phyloP scores from a whole-genome alignment of 177 flowering plant species.

The Vitis hybrid region DNA sequence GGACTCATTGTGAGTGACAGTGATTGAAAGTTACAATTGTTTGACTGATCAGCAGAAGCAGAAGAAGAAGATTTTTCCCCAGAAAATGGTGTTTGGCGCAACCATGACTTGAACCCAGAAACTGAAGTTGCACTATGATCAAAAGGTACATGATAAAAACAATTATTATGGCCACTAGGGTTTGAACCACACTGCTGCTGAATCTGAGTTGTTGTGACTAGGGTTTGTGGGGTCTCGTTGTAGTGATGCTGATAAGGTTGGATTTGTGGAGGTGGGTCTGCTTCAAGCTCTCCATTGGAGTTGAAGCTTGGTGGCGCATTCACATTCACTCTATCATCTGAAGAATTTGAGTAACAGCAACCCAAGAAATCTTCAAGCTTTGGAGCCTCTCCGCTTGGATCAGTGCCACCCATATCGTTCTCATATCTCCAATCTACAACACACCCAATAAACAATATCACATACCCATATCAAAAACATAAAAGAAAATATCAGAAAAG shows the following conservation, averaged over 20 bases:
- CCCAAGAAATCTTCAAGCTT: constrained; percentile 88
- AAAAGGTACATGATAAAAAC: constrained; percentile 23
- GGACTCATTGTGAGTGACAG: constrained; percentile 52
- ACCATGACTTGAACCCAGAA: constrained; percentile 71
- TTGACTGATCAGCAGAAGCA: constrained; percentile 4
- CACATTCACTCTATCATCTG: constrained; percentile 45
- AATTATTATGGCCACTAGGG: constrained; percentile 7
- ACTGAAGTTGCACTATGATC: constrained; percentile 39
- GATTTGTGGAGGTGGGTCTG: constrained; percentile 20
- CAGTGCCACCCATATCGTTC: constrained; percentile 17
- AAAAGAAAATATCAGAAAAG: background rate
- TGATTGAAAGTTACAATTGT: constrained; percentile 23
- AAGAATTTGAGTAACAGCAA: constrained; percentile 45
- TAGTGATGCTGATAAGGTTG: constrained; percentile 21
- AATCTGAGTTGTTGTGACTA: constrained; percentile 8
- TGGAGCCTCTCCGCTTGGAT: constrained; percentile 43
- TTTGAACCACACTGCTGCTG: constrained; percentile 1
- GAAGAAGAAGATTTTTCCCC: constrained; percentile 18
- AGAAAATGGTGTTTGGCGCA: constrained; percentile 44
- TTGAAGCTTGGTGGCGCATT: constrained; percentile 36
- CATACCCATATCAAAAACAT: background rate
- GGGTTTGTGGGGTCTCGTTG: constrained; percentile 12
- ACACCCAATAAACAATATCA: too few species aligned
- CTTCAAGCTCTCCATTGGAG: constrained; percentile 11
- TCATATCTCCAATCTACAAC: constrained; percentile 58